Evolutionary conservation across 164 flowering plant genomes (phyloP).

Genomic region (Liriodendron chinense): DNA sequence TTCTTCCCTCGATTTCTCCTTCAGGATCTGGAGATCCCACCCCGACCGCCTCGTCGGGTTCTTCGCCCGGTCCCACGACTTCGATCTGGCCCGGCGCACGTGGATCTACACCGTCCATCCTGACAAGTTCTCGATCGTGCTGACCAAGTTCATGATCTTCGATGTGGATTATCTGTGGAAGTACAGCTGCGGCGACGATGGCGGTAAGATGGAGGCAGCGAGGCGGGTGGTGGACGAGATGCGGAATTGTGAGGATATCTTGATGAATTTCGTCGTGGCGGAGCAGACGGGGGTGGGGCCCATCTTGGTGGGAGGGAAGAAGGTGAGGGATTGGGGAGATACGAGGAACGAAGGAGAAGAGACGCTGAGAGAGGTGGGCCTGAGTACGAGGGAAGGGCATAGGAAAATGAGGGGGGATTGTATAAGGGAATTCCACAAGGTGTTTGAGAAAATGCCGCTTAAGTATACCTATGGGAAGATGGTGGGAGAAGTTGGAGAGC

Average conservation of each 20-base stretch:
- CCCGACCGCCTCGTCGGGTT: slow-evolving; percentile 57
- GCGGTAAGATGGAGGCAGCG: slow-evolving; percentile 18
- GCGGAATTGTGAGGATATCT: slow-evolving; percentile 81
- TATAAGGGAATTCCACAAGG: slow-evolving; percentile 65
- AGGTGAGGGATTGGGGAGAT: slow-evolving; percentile 77
- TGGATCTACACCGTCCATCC: slow-evolving; percentile 91
- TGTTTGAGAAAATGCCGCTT: slow-evolving; percentile 74
- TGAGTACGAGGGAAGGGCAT: slow-evolving; percentile 74
- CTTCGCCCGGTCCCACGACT: slow-evolving; percentile 76
- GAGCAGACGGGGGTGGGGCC: slow-evolving; percentile 50
- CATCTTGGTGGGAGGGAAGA: slow-evolving; percentile 58
- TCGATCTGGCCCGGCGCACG: slow-evolving; percentile 39
- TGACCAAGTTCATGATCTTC: slow-evolving; percentile 78
- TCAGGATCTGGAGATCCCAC: slow-evolving; percentile 50
- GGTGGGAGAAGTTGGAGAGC: slow-evolving; percentile 66
- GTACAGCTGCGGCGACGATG: slow-evolving; percentile 50
- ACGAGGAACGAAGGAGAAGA: slow-evolving; percentile 47
- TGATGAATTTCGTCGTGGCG: slow-evolving; percentile 88
- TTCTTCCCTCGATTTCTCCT: slow-evolving; percentile 62
- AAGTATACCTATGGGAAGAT: slow-evolving; percentile 74
- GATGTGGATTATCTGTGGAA: slow-evolving; percentile 36
- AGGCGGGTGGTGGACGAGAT: slow-evolving; percentile 48
- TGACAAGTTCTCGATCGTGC: slow-evolving; percentile 65
- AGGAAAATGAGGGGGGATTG: slow-evolving; percentile 85
- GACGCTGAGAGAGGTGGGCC: slow-evolving; percentile 47